Percentiles rank a stretch among this genome's conserved stretches.
phyloP scores from a whole-genome alignment of 176 grass and related monocot genomes.

The Musa schizocarpa region DNA sequence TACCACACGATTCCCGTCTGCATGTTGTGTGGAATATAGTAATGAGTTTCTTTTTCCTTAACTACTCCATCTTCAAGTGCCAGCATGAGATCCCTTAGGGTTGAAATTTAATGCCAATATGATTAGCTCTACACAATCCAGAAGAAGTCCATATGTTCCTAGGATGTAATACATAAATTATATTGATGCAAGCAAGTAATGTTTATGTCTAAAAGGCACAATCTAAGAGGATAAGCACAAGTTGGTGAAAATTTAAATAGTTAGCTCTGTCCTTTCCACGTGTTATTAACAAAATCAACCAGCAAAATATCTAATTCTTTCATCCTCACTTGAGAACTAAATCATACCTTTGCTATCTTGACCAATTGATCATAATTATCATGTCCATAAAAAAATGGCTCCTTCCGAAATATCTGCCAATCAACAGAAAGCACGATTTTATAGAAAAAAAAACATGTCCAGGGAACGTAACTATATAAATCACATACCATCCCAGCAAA shows the following conservation, averaged over 20 bases:
- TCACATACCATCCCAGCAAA: slow-evolving; percentile 78
- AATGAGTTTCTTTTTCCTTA: too few species aligned
- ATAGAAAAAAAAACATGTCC: background rate
- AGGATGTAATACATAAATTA: too few species aligned
- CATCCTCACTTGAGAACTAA: background rate
- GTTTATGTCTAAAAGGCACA: background rate
- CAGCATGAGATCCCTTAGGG: too few species aligned
- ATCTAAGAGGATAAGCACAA: too few species aligned
- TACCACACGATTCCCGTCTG: too few species aligned
- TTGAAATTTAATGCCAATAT: too few species aligned
- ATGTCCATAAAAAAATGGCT: slow-evolving; percentile 83
- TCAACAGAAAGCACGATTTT: slow-evolving; percentile 2
- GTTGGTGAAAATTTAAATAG: too few species aligned
- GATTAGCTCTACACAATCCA: too few species aligned
- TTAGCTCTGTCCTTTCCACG: background rate
- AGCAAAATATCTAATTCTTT: too few species aligned
- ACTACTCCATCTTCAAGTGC: too few species aligned
- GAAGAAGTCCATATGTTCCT: too few species aligned
- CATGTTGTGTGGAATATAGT: too few species aligned
- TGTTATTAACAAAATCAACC: background rate
- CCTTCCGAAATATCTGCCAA: slow-evolving; percentile 62
- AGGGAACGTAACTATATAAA: background rate
- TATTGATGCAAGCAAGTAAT: background rate
- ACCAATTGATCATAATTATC: slow-evolving; percentile 94
- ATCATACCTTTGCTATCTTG: slow-evolving; percentile 77